These are phyloP conservation scores for Ulmus americana DNA, from an alignment of 331 rosid genomes.

Conservation along the genomic window DNA sequence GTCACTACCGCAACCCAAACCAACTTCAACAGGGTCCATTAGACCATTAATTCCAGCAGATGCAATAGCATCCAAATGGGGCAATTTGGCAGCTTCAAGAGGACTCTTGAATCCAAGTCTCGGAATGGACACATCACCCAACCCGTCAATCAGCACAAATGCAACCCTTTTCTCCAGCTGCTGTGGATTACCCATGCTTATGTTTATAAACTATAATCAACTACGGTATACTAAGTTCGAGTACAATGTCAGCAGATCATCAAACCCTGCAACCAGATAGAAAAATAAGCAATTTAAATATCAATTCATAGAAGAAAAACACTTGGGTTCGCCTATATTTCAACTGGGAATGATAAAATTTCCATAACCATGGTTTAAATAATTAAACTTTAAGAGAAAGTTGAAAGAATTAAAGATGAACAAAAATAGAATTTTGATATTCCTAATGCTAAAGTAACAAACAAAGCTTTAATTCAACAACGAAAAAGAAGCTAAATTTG, in stretches of 20 bases:
- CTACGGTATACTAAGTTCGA: not conserved
- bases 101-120: constrained; percentile 74
- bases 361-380: too few relatives aligned
- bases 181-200: constrained; percentile 45
- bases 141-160: constrained; percentile 86
- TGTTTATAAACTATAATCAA: constrained; percentile 2
- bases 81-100: constrained; percentile 71
- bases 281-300: not conserved
- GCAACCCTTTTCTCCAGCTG: constrained; percentile 79
- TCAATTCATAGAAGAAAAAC: too few relatives aligned
- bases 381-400: too few relatives aligned
- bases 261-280: constrained; percentile 12
- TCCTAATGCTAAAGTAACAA: too few relatives aligned
- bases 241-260: constrained; percentile 18
- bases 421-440: too few relatives aligned
- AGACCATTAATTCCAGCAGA: constrained; percentile 87
- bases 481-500: too few relatives aligned
- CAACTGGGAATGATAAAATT: too few relatives aligned
- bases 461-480: too few relatives aligned
- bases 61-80: constrained; percentile 77
- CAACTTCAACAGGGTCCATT: constrained; percentile 98
- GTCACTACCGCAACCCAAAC: constrained; percentile 95
- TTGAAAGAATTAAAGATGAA: too few relatives aligned
- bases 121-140: constrained; percentile 89
- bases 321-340: too few relatives aligned